Evolutionary conservation across 108 stramenopile genomes (phyloP), one percentile per base, ranked within the genome.

Genomic region (Craspedostauros australis): DNA sequence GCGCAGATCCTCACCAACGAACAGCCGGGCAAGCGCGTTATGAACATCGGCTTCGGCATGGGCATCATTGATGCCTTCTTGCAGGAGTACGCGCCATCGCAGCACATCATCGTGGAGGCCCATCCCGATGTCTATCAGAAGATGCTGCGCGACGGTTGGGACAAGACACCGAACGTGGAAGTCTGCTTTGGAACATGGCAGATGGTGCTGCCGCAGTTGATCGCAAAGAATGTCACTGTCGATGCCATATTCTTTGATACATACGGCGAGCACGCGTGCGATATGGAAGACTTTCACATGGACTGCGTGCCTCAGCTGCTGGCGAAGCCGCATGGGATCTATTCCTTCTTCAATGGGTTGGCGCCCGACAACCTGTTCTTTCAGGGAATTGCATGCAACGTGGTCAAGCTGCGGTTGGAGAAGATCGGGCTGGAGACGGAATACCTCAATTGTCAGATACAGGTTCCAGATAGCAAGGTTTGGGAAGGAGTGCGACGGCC

Each of bases 181-280:
- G 68, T 96, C 27, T 77, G 70, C 38, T 82, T 79, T 70, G 93
- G 91, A 18, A 68, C 58, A 46, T 96, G 95, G 95, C 95, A 96
- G 64, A 84, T 91, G 47, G 76, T 77, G 21, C 40, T 96, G 52
- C 84, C 80, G 0, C 56, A 73, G 27, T 54, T 89, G 9, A 62
- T 77, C 25, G 45, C 26, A 19, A 73, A 82, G 32, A 69, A 68
- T 14, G 60, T 80, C 4, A 49, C 65, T 33, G 66, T 93, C 46
- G 95, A 96, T 71, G 95, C 78, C 0, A 78, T 94, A 15, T 96
- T 96, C 58, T 96, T 83, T 50, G 95, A 96, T 57, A 96, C 95
- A 12, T 96, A 93, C 62, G 95, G 83, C 1, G 95, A 96, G 62
- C 80, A 91, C 59, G 79, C 86, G 44, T 62, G 75, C 29, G 95